Conservation (phyloP, 2,329 filamentous ascomycete species). For the Aspergillus brasiliensis region DNA sequence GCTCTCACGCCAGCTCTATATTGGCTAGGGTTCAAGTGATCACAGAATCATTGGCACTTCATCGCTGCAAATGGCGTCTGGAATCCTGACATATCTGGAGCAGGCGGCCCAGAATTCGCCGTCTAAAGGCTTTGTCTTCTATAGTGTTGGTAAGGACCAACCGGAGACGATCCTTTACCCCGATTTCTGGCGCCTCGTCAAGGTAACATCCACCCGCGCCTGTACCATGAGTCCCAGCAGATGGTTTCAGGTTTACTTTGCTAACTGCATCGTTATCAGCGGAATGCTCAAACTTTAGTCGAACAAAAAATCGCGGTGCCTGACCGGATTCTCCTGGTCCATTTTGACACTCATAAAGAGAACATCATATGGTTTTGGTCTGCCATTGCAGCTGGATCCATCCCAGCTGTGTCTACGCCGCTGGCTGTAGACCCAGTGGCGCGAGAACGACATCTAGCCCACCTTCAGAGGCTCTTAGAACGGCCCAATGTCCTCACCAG, state of each 20-base stretch:
- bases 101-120: neutral
- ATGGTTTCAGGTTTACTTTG: neutral
- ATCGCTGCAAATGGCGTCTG: neutral
- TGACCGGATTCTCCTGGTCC: slow-evolving; percentile 18
- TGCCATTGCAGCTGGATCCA: slow-evolving; percentile 35
- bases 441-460: slow-evolving; percentile 14
- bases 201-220: neutral
- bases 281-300: neutral
- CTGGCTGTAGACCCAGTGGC: slow-evolving; percentile 4
- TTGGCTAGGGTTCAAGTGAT: neutral
- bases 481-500: neutral
- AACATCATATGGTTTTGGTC: slow-evolving; percentile 48
- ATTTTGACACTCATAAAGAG: slow-evolving; percentile 42
- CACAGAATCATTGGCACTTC: neutral
- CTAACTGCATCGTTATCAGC: neutral
- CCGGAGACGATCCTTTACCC: neutral
- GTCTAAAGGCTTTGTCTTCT: neutral
- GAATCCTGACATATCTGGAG: neutral
- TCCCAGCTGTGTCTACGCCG: slow-evolving; percentile 38
- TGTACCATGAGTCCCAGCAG: neutral
- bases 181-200: neutral
- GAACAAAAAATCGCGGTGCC: neutral
- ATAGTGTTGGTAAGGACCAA: neutral
- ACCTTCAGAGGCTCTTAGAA: slow-evolving; percentile 1
- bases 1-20: neutral